A percentile compares a stretch with the other conserved stretches of the same genome.
Evolutionary conservation across 108 stramenopile species (phyloP).

Genomic region (Nitzschia inconspicua): DNA sequence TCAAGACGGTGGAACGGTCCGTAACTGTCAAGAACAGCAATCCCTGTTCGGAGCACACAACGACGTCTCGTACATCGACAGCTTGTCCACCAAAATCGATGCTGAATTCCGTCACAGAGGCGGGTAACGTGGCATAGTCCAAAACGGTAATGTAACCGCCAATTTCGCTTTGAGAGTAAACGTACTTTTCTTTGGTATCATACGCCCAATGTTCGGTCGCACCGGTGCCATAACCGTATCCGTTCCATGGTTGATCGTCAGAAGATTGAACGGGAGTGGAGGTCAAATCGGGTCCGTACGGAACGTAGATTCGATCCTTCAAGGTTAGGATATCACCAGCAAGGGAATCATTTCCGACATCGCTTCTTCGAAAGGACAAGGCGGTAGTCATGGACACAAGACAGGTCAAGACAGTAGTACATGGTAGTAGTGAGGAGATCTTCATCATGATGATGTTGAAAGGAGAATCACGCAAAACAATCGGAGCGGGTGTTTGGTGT

Average conservation of each 20-base stretch:
- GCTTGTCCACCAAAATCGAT: slow-evolving; percentile 4
- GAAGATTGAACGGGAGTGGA: slow-evolving; percentile 2
- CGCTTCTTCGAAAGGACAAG: too few species aligned
- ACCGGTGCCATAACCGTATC: slow-evolving; percentile 46
- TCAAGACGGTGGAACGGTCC: too few species aligned
- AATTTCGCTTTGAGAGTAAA: slow-evolving; percentile 41
- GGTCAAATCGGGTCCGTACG: slow-evolving; percentile 25
- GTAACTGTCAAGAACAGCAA: too few species aligned
- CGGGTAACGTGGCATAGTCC: slow-evolving; percentile 29
- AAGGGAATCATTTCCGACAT: background rate
- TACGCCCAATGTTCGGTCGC: slow-evolving; percentile 35
- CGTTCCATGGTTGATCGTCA: slow-evolving; percentile 14
- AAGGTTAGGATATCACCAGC: slow-evolving; percentile 6
- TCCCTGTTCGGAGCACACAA: too few species aligned
- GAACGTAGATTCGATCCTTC: slow-evolving; percentile 16
- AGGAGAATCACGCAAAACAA: too few species aligned
- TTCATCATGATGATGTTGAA: too few species aligned
- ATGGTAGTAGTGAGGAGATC: too few species aligned
- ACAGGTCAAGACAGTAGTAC: too few species aligned
- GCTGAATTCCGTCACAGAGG: slow-evolving; percentile 6
- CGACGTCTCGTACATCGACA: slow-evolving; percentile 19
- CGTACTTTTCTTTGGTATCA: slow-evolving; percentile 33
- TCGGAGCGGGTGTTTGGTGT: too few species aligned
- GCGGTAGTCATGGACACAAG: too few species aligned
- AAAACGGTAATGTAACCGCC: slow-evolving; percentile 40